Percentiles rank a stretch among this genome's conserved stretches.
Evolutionary conservation across 192 early-diverging fungal species (phyloP).

Genomic region (Lunasporangiospora selenospora): DNA sequence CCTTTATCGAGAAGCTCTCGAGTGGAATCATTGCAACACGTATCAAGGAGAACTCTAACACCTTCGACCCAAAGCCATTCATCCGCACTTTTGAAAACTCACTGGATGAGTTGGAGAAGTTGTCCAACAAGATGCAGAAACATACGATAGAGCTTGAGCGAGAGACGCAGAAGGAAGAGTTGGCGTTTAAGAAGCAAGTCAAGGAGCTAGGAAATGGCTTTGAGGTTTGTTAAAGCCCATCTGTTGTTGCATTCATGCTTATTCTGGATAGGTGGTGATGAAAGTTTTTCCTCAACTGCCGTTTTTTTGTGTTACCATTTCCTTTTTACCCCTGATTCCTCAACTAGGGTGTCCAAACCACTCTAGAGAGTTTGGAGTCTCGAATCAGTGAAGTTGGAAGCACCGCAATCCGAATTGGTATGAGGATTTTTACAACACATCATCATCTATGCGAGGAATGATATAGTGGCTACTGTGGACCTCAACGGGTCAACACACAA

Average conservation of each 20-base stretch:
- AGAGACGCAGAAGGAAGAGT: conserved; percentile 75
- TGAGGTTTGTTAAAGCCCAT: conserved; percentile 70
- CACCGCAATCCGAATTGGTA: conserved; percentile 94
- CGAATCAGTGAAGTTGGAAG: conserved; percentile 93
- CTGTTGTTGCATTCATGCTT: not conserved
- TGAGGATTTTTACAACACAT: not conserved
- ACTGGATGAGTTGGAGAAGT: conserved; percentile 79
- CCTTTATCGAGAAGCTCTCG: conserved; percentile 30
- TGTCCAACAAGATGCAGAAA: conserved; percentile 78
- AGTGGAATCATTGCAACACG: conserved; percentile 38
- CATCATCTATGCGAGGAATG: too few species aligned
- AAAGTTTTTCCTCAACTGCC: not conserved
- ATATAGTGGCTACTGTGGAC: not conserved
- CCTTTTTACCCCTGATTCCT: not conserved
- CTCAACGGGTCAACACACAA: not conserved
- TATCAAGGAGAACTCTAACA: conserved; percentile 46
- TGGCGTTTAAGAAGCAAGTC: conserved; percentile 77
- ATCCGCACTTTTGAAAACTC: conserved; percentile 90
- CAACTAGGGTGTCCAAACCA: conserved; percentile 80
- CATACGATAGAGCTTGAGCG: conserved; percentile 89
- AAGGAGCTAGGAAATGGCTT: conserved; percentile 81
- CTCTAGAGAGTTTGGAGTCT: conserved; percentile 88
- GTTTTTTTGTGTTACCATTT: not conserved
- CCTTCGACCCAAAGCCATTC: conserved; percentile 91
- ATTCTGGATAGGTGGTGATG: not conserved